Conservation (phyloP, 2,329 filamentous ascomycete genomes). For the Tolypocladium sp. region DNA sequence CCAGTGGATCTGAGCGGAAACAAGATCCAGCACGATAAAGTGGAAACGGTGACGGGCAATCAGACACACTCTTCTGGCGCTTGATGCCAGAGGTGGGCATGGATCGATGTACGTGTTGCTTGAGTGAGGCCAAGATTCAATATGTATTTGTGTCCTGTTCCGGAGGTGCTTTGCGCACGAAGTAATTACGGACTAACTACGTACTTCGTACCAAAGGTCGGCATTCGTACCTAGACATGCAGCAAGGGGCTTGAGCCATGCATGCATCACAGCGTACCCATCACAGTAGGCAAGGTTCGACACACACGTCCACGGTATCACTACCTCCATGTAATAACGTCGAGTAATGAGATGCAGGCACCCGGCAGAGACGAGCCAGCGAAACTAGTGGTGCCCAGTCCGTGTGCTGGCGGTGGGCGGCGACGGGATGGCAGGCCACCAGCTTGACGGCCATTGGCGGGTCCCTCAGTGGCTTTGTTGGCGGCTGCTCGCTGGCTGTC, state of each 20-base stretch:
- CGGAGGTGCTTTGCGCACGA: no score
- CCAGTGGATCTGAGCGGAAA: background rate
- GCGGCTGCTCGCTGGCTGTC: background rate
- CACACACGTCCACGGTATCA: no score
- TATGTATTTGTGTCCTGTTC: no score
- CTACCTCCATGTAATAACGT: background rate
- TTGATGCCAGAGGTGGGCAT: background rate
- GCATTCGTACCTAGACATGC: no score
- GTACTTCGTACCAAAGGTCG: no score
- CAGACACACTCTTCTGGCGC: background rate
- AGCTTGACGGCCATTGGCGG: background rate
- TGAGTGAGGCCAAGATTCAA: no score
- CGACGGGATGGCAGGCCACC: background rate
- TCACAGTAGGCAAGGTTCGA: no score
- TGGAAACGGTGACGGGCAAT: background rate
- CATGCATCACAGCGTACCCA: no score
- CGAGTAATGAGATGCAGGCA: background rate
- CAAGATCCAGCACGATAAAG: background rate
- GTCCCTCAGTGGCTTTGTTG: background rate
- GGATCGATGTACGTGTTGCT: background rate
- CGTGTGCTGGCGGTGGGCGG: background rate
- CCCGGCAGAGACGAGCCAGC: background rate
- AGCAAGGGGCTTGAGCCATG: no score
- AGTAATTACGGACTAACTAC: no score
- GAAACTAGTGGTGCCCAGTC: background rate